A percentile compares a stretch with the other conserved stretches of the same genome.
Evolutionary conservation across 225 moss, liverwort and hornwort genomes (phyloP).

Genomic region (Bryum argenteum): DNA sequence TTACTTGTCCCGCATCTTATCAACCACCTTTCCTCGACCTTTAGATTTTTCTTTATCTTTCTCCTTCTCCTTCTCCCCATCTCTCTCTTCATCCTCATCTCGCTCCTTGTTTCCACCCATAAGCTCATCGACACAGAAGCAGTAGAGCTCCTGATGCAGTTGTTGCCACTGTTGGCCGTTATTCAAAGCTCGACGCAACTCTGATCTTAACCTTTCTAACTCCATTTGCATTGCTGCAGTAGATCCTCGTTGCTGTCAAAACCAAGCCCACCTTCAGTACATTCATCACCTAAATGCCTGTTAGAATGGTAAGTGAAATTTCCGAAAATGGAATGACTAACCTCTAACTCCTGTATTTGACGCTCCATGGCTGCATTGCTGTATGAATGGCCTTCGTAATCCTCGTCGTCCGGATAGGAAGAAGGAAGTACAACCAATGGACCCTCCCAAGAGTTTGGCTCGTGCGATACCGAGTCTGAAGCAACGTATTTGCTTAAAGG

Average conservation of each 20-base stretch:
- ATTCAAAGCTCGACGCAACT: conserved; percentile 87
- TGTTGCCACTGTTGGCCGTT: conserved; percentile 99
- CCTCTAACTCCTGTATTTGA: conserved; percentile 96
- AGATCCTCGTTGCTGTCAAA: conserved; percentile 85
- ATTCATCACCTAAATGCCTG: not conserved
- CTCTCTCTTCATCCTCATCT: conserved; percentile 87
- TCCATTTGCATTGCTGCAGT: conserved; percentile 99
- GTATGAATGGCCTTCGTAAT: conserved; percentile 84
- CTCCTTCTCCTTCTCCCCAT: conserved; percentile 79
- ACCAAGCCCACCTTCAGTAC: conserved; percentile 18
- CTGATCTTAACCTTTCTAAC: conserved; percentile 91
- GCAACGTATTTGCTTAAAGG: conserved; percentile 82
- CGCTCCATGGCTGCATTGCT: conserved; percentile 98
- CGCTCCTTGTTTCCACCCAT: conserved; percentile 95
- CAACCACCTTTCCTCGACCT: conserved; percentile 74
- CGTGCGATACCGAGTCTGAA: conserved; percentile 67
- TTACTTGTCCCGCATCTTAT: conserved; percentile 49
- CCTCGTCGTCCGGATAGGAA: conserved; percentile 79
- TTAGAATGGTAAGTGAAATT: too few species aligned
- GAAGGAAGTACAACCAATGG: conserved; percentile 92
- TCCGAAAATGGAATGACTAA: conserved; percentile 16
- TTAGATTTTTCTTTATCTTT: conserved; percentile 77
- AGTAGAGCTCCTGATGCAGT: conserved; percentile 95
- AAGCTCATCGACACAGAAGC: conserved; percentile 94
- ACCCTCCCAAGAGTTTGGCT: conserved; percentile 91